Evolutionary conservation across 495 filamentous ascomycete genomes (phyloP).

Genomic region (Podospora fimiseda): DNA sequence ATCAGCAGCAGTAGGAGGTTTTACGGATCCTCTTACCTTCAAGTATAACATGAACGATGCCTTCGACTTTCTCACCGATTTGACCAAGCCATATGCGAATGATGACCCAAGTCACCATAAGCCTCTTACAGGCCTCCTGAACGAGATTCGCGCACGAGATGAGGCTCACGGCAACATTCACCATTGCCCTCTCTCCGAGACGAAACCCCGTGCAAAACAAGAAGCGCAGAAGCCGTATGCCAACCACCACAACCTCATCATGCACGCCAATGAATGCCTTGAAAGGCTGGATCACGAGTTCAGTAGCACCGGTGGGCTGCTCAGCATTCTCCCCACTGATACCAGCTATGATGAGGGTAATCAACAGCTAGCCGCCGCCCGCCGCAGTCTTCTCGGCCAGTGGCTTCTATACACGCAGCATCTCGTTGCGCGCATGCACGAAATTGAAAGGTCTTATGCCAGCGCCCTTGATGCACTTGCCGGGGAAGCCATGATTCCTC

Average conservation of each 20-base stretch:
- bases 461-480: constrained; percentile 42
- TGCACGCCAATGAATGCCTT: constrained; percentile 48
- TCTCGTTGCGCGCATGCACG: constrained; percentile 42
- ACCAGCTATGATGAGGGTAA: constrained; percentile 21
- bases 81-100: constrained; percentile 38
- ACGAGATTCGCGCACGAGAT: constrained; percentile 35
- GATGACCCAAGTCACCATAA: constrained; percentile 38
- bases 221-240: constrained; percentile 33
- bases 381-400: constrained; percentile 42
- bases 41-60: constrained; percentile 31
- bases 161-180: constrained; percentile 34
- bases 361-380: constrained; percentile 21
- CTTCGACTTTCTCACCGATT: constrained; percentile 46
- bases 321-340: constrained; percentile 39
- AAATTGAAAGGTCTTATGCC: constrained; percentile 43
- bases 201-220: constrained; percentile 8
- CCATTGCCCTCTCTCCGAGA: constrained; percentile 35
- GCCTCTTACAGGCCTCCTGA: constrained; percentile 40
- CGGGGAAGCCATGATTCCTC: constrained; percentile 42
- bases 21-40: constrained; percentile 3
- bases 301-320: constrained; percentile 42
- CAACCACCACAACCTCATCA: constrained; percentile 41
- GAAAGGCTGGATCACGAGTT: constrained; percentile 51
- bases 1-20: neutral
- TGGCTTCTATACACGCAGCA: constrained; percentile 43